These are phyloP conservation scores for Ricinus communis DNA, from an alignment of 345 rosid genomes.

Conservation along the genomic window DNA sequence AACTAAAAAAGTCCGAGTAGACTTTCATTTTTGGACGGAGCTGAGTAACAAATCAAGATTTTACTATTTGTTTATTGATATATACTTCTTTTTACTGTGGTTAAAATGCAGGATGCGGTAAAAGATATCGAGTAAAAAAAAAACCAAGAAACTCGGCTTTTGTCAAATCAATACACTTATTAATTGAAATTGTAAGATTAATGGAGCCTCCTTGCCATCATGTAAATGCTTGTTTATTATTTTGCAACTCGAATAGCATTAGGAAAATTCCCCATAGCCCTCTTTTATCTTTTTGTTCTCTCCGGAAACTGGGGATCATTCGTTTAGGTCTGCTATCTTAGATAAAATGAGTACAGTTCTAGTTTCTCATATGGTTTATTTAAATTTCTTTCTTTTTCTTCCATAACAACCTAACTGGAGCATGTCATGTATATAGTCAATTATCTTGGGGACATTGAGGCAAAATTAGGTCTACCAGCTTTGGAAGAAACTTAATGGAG, in stretches of 20 bases:
- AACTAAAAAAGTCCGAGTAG: no score
- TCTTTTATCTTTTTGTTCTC: not conserved
- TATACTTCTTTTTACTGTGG: no score
- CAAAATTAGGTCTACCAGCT: no score
- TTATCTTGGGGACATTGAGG: no score
- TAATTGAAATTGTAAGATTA: conserved; percentile 14
- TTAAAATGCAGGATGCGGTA: conserved; percentile 59
- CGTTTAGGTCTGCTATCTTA: not conserved
- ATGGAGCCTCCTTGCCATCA: not conserved
- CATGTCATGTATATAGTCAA: no score
- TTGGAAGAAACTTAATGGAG: no score
- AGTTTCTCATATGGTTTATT: not conserved
- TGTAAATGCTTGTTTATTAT: conserved; percentile 16
- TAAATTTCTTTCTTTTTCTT: not conserved
- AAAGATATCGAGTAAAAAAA: conserved; percentile 58
- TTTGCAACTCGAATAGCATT: not conserved
- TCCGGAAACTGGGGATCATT: not conserved
- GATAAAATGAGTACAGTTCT: not conserved
- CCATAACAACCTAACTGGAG: no score
- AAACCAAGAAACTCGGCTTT: not conserved
- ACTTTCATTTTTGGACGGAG: no score
- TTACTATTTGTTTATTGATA: no score
- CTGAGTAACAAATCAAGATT: not conserved
- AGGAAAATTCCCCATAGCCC: not conserved
- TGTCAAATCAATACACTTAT: not conserved